Evolutionary conservation across 2,329 filamentous ascomycete genomes (phyloP), one percentile per base, ranked within the genome.

Genomic region (Aureobasidium sp.): DNA sequence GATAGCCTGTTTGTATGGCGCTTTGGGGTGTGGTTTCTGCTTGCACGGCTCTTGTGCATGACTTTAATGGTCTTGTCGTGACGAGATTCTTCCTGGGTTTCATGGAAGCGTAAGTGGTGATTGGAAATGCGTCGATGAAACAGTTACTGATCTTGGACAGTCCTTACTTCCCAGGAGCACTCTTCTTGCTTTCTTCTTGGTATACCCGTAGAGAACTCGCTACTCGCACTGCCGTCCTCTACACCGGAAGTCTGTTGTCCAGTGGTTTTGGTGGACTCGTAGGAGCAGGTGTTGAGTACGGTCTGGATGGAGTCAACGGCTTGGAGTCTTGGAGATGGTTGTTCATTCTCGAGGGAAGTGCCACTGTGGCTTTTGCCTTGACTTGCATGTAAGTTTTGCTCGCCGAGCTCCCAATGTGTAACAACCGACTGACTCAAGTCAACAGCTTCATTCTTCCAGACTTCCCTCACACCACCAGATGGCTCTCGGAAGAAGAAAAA

Each of bases 1-100:
- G 6, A 8, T 15, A 43, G 40, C 40, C 40, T 15, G 65, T 67
- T 8, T 78, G 81, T 65, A 82, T 84, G 81, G 69, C 78, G 4
- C 65, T 78, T 2, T 85, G 83, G 83, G 77, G 79, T 29, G 65
- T 67, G 0, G 67, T 80, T 27, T 77, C 79, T 35, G 79, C 78
- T 60, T 73, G 78, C 60, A 82, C 84, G 77, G 76, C 77, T 2
- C 72, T 72, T 2, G 74, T 79, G 45, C 70, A 79, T 7, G 75
- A 67, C 49, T 82, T 78, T 63, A 69, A 73, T 0, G 76, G 78
- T 2, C 70, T 84, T 0, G 70, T 83, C 21, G 76, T 76, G 2
- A 71, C 84, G 0, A 76, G 83, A 7, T 79, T 83, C 60, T 74
- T 82, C 45, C 75, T 84, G 31, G 82, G 82, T 47, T 67, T 82